Evolutionary conservation across 2,329 filamentous ascomycete genomes (phyloP).

Genomic region (Penicillium sp.): DNA sequence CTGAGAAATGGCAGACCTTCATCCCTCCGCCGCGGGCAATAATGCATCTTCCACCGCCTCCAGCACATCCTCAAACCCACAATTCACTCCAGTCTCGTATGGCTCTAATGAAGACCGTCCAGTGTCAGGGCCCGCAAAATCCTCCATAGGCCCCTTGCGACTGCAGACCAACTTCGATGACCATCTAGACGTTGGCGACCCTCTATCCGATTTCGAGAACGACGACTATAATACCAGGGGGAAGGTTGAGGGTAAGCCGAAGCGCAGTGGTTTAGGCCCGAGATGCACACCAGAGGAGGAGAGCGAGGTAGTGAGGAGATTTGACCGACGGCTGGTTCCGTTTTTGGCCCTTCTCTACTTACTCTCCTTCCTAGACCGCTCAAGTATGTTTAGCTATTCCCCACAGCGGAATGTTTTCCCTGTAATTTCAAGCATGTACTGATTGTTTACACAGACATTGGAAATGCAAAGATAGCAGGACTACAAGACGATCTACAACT

Average conservation of each 20-base stretch:
- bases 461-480: conserved; percentile 63
- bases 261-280: conserved; percentile 23
- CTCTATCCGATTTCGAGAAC: conserved; percentile 26
- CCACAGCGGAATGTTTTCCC: neutral
- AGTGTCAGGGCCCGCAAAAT: conserved; percentile 14
- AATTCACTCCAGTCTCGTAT: conserved; percentile 38
- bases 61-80: conserved; percentile 26
- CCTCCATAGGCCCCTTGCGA: conserved; percentile 23
- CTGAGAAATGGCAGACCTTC: conserved; percentile 24
- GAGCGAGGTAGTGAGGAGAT: conserved; percentile 64
- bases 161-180: conserved; percentile 37
- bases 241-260: conserved; percentile 19
- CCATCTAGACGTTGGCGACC: conserved; percentile 11
- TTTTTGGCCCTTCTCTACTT: conserved; percentile 82
- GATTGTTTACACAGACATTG: conserved; percentile 47
- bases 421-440: conserved; percentile 7
- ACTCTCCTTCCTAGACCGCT: conserved; percentile 80
- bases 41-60: conserved; percentile 27
- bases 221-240: conserved; percentile 30
- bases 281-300: conserved; percentile 65
- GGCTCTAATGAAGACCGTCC: conserved; percentile 26
- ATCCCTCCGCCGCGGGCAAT: conserved; percentile 26
- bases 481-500: conserved; percentile 54
- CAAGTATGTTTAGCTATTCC: conserved; percentile 58
- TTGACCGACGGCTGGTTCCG: conserved; percentile 73